Percentiles rank a stretch among this genome's conserved stretches.
These are phyloP conservation scores for Daldinia eschscholtzii DNA, from an alignment of 2,329 filamentous ascomycete species.

Conservation along the genomic window DNA sequence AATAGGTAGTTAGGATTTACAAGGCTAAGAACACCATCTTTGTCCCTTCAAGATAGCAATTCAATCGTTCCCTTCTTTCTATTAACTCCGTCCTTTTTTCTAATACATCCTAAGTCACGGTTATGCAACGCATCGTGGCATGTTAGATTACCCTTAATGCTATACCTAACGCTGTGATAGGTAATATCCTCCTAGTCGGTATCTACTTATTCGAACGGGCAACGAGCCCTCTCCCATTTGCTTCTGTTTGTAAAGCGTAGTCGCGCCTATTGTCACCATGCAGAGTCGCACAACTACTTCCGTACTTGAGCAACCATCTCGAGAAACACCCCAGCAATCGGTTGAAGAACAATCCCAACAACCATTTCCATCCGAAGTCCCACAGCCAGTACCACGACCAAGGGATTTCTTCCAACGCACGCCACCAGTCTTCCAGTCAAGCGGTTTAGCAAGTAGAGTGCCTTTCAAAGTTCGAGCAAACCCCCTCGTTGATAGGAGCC, in stretches of 20 bases:
- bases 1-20: conserved; percentile 11
- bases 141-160: neutral
- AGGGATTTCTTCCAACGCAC: conserved; percentile 6
- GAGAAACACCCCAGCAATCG: neutral
- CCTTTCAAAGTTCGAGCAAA: conserved; percentile 45
- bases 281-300: neutral
- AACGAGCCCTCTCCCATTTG: conserved; percentile 10
- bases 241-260: conserved; percentile 28
- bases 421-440: neutral
- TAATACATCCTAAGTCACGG: neutral
- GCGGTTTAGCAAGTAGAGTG: conserved; percentile 31
- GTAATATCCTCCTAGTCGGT: conserved; percentile 12
- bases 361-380: neutral
- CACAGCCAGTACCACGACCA: neutral
- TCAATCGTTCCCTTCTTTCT: conserved; percentile 26
- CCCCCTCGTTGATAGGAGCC: conserved; percentile 36
- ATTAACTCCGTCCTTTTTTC: conserved; percentile 14
- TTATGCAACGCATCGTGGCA: neutral
- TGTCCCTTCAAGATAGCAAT: conserved; percentile 30
- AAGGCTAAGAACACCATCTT: conserved; percentile 22
- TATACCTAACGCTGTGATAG: conserved; percentile 15
- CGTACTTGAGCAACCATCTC: neutral
- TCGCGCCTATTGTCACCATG: conserved; percentile 37
- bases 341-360: neutral
- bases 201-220: neutral